Evolutionary conservation across 768 basidiomycete species (phyloP).

Genomic region (Pisolithus sp.): DNA sequence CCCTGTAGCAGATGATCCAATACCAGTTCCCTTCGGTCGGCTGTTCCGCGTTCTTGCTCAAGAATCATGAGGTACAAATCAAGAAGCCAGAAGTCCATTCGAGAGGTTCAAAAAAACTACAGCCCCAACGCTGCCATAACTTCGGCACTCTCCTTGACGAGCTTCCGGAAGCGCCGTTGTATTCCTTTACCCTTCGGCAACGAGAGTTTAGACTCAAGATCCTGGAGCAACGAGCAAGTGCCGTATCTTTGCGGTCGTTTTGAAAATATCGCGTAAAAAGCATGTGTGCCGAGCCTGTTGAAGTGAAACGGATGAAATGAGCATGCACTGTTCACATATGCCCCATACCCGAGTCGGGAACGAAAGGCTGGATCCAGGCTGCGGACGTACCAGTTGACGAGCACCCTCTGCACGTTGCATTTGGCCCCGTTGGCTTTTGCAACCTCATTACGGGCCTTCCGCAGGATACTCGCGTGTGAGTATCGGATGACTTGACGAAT

Average conservation of each 20-base stretch:
- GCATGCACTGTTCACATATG: background rate
- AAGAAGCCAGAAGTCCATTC: background rate
- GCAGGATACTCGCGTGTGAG: constrained; percentile 45
- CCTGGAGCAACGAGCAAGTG: constrained; percentile 35
- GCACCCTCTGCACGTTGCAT: constrained; percentile 42
- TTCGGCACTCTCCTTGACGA: constrained; percentile 33
- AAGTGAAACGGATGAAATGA: constrained; percentile 2
- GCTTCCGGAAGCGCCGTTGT: constrained; percentile 36
- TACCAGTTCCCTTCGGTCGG: background rate
- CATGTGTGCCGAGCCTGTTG: constrained; percentile 72
- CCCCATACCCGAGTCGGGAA: background rate
- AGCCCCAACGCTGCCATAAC: constrained; percentile 19
- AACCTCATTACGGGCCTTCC: constrained; percentile 37
- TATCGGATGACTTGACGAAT: constrained; percentile 57
- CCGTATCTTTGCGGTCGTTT: constrained; percentile 46
- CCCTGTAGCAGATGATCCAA: background rate
- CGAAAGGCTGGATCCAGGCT: background rate
- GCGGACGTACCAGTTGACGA: constrained; percentile 54
- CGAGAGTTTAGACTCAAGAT: constrained; percentile 45
- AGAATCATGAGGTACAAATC: background rate
- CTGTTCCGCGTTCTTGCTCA: background rate
- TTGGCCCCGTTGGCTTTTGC: constrained; percentile 32
- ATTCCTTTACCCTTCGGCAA: constrained; percentile 39
- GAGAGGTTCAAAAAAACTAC: constrained; percentile 1
- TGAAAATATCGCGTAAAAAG: constrained; percentile 63